phyloP scores from a whole-genome alignment of 345 rosid species.

The Populus davidiana region DNA sequence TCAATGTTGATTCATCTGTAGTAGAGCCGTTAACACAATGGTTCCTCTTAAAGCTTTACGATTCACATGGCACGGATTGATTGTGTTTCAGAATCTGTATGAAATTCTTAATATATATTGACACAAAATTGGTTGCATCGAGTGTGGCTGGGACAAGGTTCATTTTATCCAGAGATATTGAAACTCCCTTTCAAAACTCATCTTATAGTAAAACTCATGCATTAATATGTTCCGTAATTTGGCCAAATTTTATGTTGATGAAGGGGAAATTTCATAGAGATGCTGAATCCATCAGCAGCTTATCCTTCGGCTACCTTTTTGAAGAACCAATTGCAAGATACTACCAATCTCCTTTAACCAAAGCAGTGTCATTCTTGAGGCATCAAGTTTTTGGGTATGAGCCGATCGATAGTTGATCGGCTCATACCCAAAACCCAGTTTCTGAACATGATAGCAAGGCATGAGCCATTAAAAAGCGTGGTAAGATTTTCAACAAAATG shows the following conservation, averaged over 20 bases:
- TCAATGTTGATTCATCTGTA: neutral
- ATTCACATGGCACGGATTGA: neutral
- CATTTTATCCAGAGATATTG: neutral
- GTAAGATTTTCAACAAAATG: too few relatives aligned
- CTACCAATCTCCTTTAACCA: neutral
- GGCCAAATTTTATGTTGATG: neutral
- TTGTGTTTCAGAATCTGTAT: neutral
- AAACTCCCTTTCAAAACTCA: neutral
- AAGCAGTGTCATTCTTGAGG: neutral
- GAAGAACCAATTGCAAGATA: too few relatives aligned
- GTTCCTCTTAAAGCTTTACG: neutral
- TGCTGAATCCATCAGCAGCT: neutral
- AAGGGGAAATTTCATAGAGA: neutral
- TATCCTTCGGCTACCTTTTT: too few relatives aligned
- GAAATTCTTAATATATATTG: neutral
- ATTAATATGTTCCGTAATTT: neutral
- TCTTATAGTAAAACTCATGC: neutral
- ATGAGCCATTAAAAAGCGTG: too few relatives aligned
- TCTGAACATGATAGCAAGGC: too few relatives aligned
- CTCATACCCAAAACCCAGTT: too few relatives aligned
- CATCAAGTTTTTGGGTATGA: neutral
- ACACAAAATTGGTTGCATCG: neutral
- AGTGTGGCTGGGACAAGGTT: neutral
- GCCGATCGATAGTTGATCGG: too few relatives aligned
- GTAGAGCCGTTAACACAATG: constrained; percentile 13